Evolutionary conservation across 2,329 filamentous ascomycete genomes (phyloP).

Genomic region (Ophiocordyceps polyrhachis-furcata): DNA sequence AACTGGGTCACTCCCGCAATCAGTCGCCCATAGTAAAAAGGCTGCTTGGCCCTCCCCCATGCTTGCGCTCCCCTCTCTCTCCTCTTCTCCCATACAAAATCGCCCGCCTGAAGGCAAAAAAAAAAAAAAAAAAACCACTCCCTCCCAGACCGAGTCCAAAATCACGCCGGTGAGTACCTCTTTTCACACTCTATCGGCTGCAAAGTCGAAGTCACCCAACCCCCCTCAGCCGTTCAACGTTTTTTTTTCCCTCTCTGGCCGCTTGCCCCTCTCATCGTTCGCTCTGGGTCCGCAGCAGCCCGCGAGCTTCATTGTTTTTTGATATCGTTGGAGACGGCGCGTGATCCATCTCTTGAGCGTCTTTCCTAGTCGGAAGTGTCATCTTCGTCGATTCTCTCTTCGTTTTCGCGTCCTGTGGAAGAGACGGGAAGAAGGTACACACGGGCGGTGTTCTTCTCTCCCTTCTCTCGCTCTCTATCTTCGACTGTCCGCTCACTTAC

Average conservation of each 20-base stretch:
- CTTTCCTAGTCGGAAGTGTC: neutral
- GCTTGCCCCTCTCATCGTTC: neutral
- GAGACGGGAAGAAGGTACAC: neutral
- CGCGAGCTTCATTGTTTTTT: too few relatives aligned
- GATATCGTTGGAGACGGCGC: too few relatives aligned
- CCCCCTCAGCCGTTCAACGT: constrained; percentile 2
- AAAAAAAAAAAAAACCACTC: constrained; percentile 19
- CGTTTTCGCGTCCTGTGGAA: neutral
- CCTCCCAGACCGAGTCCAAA: constrained; percentile 29
- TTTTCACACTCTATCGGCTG: constrained; percentile 7
- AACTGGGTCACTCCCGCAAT: constrained; percentile 26
- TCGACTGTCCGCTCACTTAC: neutral
- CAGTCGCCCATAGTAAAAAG: constrained; percentile 48
- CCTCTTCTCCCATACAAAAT: constrained; percentile 39
- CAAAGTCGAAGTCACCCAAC: constrained; percentile 16
- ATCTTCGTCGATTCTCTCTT: neutral
- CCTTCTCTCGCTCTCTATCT: neutral
- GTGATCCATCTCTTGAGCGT: neutral
- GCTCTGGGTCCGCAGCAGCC: too few relatives aligned
- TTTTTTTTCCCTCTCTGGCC: neutral
- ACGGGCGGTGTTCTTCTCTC: neutral
- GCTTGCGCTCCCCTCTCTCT: constrained; percentile 23
- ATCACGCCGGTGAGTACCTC: constrained; percentile 35
- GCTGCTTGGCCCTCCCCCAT: constrained; percentile 34
- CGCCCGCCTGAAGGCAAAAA: neutral